Percentiles rank a stretch among this genome's conserved stretches.
phyloP scores from a whole-genome alignment of 306 rosid genomes.

The Astragalus membranaceus region DNA sequence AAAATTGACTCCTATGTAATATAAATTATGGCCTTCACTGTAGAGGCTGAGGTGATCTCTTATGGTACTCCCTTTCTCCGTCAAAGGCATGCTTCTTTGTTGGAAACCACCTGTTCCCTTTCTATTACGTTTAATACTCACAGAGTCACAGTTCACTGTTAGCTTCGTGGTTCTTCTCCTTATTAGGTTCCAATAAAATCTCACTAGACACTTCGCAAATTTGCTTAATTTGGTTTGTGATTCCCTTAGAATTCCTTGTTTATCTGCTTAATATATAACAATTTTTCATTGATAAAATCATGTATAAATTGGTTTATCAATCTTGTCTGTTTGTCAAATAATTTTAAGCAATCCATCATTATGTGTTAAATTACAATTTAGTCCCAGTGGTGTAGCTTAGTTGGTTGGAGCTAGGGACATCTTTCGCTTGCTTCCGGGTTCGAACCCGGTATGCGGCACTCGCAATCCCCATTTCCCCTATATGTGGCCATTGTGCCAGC shows the following conservation, averaged over 20 bases:
- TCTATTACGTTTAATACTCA: not conserved
- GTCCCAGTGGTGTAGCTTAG: too few species aligned
- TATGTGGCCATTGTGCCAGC: too few species aligned
- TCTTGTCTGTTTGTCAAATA: too few species aligned
- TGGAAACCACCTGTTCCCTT: not conserved
- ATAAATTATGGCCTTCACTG: not conserved
- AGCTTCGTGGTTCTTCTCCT: not conserved
- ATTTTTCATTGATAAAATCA: too few species aligned
- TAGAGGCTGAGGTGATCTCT: not conserved
- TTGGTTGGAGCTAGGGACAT: too few species aligned
- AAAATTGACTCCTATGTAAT: not conserved
- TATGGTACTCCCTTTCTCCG: not conserved
- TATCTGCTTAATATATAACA: not conserved
- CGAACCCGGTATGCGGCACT: too few species aligned
- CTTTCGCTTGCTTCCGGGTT: too few species aligned
- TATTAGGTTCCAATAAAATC: not conserved
- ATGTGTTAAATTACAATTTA: too few species aligned
- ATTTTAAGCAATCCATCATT: not conserved
- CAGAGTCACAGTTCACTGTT: not conserved
- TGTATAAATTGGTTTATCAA: not conserved
- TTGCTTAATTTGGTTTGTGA: not conserved
- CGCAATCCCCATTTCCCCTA: too few species aligned
- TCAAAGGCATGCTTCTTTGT: not conserved
- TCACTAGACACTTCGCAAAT: not conserved
- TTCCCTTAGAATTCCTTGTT: not conserved